Base-by-base conservation (phyloP, 192 early-diverging fungal species). In the Backusella mclennaniae region DNA sequence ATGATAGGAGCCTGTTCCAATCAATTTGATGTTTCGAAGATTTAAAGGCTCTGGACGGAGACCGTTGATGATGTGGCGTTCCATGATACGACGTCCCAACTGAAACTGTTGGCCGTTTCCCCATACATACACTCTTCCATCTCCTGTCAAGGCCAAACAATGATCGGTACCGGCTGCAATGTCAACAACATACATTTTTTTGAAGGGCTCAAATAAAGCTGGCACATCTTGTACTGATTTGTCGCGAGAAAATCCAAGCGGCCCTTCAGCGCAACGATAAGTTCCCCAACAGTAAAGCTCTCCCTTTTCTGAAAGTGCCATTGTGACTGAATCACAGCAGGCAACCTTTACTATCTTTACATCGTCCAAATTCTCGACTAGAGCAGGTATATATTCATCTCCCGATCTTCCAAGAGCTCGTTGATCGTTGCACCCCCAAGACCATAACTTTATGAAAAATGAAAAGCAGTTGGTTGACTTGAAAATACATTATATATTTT, bases 371-470 rank as follows among this genome's bases (percentile, higher is more conserved):
- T 90, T 95, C 35, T 90, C 88, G 15, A 93, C 90, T 6, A 82
- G 83, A 36, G 73, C 83, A 8, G 96, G 93, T n/a, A 80, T 84
- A 38, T 86, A 91, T 49, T 96, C 94, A 42, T 85, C 87, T 35
- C 90, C 92, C 12, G 71, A 80, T 21, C 93, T 84, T 39, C 92
- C 96, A n/a, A 99, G 87, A 15, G 94, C 93, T 67, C 85, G 83
- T 75, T 98, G 92, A 84, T 98, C 97, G 82, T 97, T 97, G 85
- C 96, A 97, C 0, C 97, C 97, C 97, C 97, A 98, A 59, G 92
- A 92, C 84, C 90, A 98, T 67, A 98, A 78, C 89, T 89, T 41
- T 29, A 26, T 21, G 23, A 59, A 63, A 63, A 59, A 59, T 12
- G 6, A 59, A 59, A 59, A 59, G 2, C 12, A 44, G 42, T 44